These are phyloP conservation scores for Raphanus sativus DNA, from an alignment of 345 rosid genomes.

Conservation along the genomic window DNA sequence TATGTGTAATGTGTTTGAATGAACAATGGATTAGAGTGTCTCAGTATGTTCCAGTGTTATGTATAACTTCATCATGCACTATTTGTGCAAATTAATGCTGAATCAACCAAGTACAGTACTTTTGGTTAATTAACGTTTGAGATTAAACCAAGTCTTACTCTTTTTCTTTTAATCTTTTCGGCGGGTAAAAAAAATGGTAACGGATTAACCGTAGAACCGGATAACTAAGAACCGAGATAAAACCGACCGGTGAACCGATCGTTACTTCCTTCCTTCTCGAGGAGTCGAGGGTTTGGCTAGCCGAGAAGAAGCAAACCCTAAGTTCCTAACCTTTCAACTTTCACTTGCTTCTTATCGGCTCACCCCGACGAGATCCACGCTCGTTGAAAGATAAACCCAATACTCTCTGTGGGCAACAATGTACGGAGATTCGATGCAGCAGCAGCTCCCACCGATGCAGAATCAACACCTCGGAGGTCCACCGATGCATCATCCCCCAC, in stretches of 20 bases:
- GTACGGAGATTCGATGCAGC: constrained; percentile 62
- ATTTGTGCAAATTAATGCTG: not conserved
- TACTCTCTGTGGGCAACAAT: constrained; percentile 29
- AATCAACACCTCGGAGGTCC: constrained; percentile 47
- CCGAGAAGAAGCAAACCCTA: constrained; percentile 9
- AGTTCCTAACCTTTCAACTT: not conserved
- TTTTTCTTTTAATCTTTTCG: not conserved
- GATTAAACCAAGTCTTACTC: not conserved
- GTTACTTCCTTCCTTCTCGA: not conserved
- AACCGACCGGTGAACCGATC: not conserved
- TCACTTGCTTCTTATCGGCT: not conserved
- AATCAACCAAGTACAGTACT: not conserved
- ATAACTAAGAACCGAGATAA: not conserved
- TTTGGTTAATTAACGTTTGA: not conserved
- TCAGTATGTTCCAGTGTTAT: not conserved
- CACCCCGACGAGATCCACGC: not conserved
- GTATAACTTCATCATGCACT: not conserved
- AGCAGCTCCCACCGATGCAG: constrained; percentile 49
- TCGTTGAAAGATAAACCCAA: not conserved
- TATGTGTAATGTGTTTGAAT: not conserved
- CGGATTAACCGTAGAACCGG: not conserved
- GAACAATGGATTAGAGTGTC: not conserved
- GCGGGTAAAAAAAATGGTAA: not conserved
- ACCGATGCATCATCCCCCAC: constrained; percentile 48
- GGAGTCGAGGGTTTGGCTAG: not conserved